Base-by-base conservation (phyloP, 352 stramenopile genomes). In the Pythium aphanidermatum region DNA sequence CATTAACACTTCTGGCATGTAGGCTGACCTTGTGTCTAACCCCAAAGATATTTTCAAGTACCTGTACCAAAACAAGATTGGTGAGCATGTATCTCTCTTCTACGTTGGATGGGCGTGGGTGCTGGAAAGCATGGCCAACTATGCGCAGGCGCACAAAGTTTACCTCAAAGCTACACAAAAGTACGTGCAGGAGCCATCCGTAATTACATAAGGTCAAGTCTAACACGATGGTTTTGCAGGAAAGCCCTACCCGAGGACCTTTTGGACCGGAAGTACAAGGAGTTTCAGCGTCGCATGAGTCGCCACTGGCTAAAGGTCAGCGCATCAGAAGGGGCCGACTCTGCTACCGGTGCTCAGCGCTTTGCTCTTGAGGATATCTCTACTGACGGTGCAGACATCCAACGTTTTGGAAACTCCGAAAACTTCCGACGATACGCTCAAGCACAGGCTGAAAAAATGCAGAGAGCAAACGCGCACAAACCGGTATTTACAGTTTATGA, bases 41-140 rank as follows among this genome's bases (percentile, higher is more conserved):
- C 82, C 82, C 0, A 87, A 89, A 48, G 82, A 94, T 31, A 89
- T 94, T 51, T 94, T 94, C 61, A 90, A 88, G 52, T 94, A 86
- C 45, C 52, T 94, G 33, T 90, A 92, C 57, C 70, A 83, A 45
- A 89, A 89, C 65, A 89, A 87, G 44, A 92, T 94, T 27, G 82
- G 82, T 13, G 77, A 90, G 51, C 63, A 69, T 10, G 64, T 92
- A 3, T 78, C 82, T 2, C 44, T 94, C 24, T 94, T 92, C 49
- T 94, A 92, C 61, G 82, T 92, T 9, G 82, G 76, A 34, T 94
- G 82, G 82, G 79, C 82, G 14, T 84, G 83, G 55, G 76, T 92
- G 17, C 54, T 88, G 5, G 82, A 94, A 58, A 91, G 70, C 34
- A 69, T 80, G 51, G 77, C 59, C 12, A 90, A 86, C 59, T 90